Conservation (phyloP, 805 yeast genomes). For the Starmerella bacillaris region DNA sequence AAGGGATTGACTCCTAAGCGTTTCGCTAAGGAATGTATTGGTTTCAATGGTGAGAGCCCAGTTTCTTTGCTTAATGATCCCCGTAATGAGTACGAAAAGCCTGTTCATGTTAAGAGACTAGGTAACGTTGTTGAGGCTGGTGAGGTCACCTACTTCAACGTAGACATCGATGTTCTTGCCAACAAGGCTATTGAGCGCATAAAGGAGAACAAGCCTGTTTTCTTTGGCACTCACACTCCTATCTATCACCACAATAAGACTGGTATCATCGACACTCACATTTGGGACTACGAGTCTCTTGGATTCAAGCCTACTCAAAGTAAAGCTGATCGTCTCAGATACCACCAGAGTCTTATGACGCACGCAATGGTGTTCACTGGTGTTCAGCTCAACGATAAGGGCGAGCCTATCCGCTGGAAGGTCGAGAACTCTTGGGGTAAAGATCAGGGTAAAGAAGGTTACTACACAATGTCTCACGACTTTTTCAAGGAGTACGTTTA, state of each 20-base stretch:
- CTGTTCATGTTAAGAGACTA: constrained; percentile 54
- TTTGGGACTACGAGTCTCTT: constrained; percentile 43
- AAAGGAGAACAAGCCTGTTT: constrained; percentile 58
- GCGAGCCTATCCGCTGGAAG: constrained; percentile 47
- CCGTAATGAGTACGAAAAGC: constrained; percentile 45
- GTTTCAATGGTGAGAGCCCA: constrained; percentile 32
- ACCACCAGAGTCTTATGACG: constrained; percentile 63
- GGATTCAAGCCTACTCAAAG: constrained; percentile 31
- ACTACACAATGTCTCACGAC: constrained; percentile 52
- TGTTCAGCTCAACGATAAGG: constrained; percentile 49
- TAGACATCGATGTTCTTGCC: constrained; percentile 41
- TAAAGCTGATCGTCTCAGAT: constrained; percentile 53
- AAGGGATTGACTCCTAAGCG: constrained; percentile 41
- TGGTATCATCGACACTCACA: constrained; percentile 56
- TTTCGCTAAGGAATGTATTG: constrained; percentile 40
- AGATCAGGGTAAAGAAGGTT: constrained; percentile 48
- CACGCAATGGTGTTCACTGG: constrained; percentile 81
- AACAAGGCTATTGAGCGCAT: constrained; percentile 48
- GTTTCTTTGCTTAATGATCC: constrained; percentile 71
- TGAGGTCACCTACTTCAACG: constrained; percentile 52
- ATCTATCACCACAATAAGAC: constrained; percentile 43
- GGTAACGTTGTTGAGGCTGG: constrained; percentile 60
- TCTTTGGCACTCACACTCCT: constrained; percentile 83
- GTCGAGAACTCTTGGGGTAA: constrained; percentile 70
- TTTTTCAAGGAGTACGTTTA: constrained; percentile 60